Percentiles rank a stretch among this genome's conserved stretches.
Evolutionary conservation across 2,329 filamentous ascomycete species (phyloP).

Genomic region (Colletotrichum viniferum): DNA sequence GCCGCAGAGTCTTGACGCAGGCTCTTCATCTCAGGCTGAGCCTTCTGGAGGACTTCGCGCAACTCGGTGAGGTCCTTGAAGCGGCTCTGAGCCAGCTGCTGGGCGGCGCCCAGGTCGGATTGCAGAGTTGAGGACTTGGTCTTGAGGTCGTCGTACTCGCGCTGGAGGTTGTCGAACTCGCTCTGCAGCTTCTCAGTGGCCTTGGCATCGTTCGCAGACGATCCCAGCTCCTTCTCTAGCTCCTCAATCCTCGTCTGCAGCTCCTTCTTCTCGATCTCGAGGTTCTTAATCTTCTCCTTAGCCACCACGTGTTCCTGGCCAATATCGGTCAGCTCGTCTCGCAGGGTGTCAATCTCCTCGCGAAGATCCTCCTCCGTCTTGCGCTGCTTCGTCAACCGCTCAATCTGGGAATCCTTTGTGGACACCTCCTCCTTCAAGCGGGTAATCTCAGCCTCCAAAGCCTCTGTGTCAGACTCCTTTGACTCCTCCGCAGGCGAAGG

Average conservation of each 20-base stretch:
- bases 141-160: conserved; percentile 71
- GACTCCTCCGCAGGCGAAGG: conserved; percentile 26
- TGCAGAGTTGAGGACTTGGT: conserved; percentile 72
- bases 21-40: conserved; percentile 82
- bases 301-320: conserved; percentile 85
- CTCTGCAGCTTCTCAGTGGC: conserved; percentile 60
- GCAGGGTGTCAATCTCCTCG: conserved; percentile 85
- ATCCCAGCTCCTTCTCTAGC: conserved; percentile 72
- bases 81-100: conserved; percentile 83
- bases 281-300: conserved; percentile 75
- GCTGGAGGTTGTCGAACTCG: conserved; percentile 61
- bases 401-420: conserved; percentile 76
- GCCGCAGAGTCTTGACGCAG: conserved; percentile 78
- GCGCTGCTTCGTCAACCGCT: conserved; percentile 70
- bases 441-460: conserved; percentile 52
- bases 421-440: conserved; percentile 57
- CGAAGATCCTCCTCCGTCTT: conserved; percentile 78
- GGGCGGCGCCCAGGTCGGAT: conserved; percentile 82
- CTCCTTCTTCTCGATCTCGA: conserved; percentile 70
- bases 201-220: conserved; percentile 36
- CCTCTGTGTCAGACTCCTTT: conserved; percentile 35
- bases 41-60: conserved; percentile 79
- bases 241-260: conserved; percentile 68
- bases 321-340: conserved; percentile 78
- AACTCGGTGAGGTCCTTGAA: conserved; percentile 89